These are phyloP conservation scores for Leccinum subrobustum DNA, from an alignment of 1,284 basidiomycete species.

Conservation along the genomic window DNA sequence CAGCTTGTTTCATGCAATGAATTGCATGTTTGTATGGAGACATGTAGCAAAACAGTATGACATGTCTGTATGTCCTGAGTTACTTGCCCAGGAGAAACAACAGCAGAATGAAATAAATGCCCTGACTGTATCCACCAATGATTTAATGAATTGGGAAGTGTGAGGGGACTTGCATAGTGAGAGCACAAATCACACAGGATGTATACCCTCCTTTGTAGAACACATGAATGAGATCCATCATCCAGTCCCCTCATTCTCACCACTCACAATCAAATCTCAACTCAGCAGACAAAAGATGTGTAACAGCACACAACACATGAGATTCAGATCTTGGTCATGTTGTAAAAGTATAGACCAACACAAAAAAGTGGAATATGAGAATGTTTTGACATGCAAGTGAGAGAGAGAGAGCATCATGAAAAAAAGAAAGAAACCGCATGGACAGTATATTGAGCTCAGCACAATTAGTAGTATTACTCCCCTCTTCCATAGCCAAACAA, in stretches of 20 bases:
- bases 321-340: background rate
- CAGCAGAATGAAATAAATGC: too few relatives aligned
- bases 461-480: conserved; percentile 22
- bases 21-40: too few relatives aligned
- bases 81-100: background rate
- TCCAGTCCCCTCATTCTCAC: too few relatives aligned
- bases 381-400: background rate
- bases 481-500: conserved; percentile 12
- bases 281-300: background rate
- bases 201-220: too few relatives aligned
- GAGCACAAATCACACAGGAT: too few relatives aligned
- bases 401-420: conserved; percentile 2
- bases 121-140: too few relatives aligned
- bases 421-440: conserved; percentile 5
- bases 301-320: background rate
- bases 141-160: too few relatives aligned
- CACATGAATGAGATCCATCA: background rate
- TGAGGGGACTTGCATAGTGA: too few relatives aligned
- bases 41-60: too few relatives aligned
- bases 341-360: background rate
- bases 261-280: too few relatives aligned
- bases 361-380: background rate
- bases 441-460: conserved; percentile 5
- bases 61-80: too few relatives aligned
- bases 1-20: background rate